phyloP scores from a whole-genome alignment of 495 filamentous ascomycete genomes.

The Podospora didyma region DNA sequence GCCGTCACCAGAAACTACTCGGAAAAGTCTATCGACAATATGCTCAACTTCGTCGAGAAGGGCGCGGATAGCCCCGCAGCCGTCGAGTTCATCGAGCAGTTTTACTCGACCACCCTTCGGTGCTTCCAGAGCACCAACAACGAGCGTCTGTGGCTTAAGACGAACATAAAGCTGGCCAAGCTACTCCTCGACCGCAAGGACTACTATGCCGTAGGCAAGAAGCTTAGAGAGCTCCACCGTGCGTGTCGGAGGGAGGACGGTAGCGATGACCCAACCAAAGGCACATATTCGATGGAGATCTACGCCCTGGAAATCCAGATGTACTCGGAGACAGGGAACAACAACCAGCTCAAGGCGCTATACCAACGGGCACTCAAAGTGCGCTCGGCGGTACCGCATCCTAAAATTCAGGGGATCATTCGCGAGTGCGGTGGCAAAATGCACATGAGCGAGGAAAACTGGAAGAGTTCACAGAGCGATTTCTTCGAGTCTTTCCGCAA shows the following conservation, averaged over 20 bases:
- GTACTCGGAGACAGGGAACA: conserved; percentile 95
- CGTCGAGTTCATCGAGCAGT: conserved; percentile 85
- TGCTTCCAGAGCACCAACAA: conserved; percentile 98
- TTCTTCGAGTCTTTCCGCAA: conserved; percentile 99
- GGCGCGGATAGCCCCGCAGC: conserved; percentile 71
- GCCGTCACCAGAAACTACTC: conserved; percentile 98
- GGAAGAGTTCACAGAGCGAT: conserved; percentile 93
- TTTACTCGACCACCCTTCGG: conserved; percentile 87
- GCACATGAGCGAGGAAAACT: conserved; percentile 99
- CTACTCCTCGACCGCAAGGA: conserved; percentile 88
- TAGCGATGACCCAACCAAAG: conserved; percentile 89
- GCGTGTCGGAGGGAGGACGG: conserved; percentile 88
- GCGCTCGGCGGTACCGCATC: conserved; percentile 91
- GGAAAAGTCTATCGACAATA: conserved; percentile 98
- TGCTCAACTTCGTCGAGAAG: conserved; percentile 98
- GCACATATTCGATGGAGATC: conserved; percentile 91
- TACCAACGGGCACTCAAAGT: conserved; percentile 89
- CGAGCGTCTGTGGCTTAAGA: conserved; percentile 96
- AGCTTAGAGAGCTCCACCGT: conserved; percentile 82
- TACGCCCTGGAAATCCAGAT: conserved; percentile 98
- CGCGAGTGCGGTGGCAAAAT: conserved; percentile 98
- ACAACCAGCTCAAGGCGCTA: conserved; percentile 90
- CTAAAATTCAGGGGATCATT: conserved; percentile 98
- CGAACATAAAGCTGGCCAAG: conserved; percentile 92
- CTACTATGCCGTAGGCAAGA: conserved; percentile 74